Evolutionary conservation across 345 rosid species (phyloP), one percentile per base, ranked within the genome.

Genomic region (Gynandropsis gynandra): DNA sequence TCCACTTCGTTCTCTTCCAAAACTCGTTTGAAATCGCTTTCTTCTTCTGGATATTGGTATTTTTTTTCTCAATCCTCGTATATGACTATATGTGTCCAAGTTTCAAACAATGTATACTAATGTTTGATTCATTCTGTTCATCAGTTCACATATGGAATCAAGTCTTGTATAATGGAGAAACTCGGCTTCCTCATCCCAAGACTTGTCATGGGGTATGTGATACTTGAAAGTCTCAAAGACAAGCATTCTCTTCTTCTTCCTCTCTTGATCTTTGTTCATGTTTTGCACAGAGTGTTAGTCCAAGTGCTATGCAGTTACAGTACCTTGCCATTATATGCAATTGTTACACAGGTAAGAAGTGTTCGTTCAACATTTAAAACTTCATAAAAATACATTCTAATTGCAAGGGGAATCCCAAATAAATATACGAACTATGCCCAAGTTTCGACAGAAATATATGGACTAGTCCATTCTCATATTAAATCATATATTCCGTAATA

Each of bases 301-400:
- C 95, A 90, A 77, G 87, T 84, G 29, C 80, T 90, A 9, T 90
- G 98, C 76, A 73, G 98, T 63, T 80, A 84, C 72, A 82, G 81
- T 61, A 90, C 98, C 41, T 67, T 87, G 49, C 98, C 95, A 29
- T 49, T 86, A 39, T 83, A 86, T 35, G 95, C 75, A 16, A 50
- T 86, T 29, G 96, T 87, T 49, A 70, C 92, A 38, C 92, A 77
- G 75, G 97, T 88, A 34, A 8, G 34, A 16, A 18, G 7, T 15
- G 13, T 36, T n/a, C n/a, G n/a, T 39, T 50, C 17, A 11, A 3
- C 18, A 16, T 56, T 38, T n/a, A 53, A 29, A 13, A 38, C 13
- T 21, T 43, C 10, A 45, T 27, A 31, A 50, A 33, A 1, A 7
- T 15, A 42, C 14, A 29, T 24, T 14, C 8, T 18, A 5, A 8